These are phyloP conservation scores for Triticum urartu DNA, from an alignment of 176 grass and related monocot genomes.

Conservation along the genomic window DNA sequence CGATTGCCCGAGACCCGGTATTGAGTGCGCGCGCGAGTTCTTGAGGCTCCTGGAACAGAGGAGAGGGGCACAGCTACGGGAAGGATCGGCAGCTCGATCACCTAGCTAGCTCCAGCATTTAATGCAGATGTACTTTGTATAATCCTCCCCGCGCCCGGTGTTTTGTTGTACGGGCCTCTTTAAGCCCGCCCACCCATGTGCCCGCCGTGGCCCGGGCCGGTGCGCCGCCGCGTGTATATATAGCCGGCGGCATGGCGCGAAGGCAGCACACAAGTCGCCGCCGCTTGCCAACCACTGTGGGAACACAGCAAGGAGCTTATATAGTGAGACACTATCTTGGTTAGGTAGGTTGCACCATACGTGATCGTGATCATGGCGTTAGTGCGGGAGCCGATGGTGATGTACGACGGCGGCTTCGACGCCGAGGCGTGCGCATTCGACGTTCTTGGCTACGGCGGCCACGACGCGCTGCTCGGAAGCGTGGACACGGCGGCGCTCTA, in stretches of 20 bases:
- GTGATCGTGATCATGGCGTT: slow-evolving; percentile 33
- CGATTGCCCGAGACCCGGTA: not conserved
- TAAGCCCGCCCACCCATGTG: slow-evolving; percentile 11
- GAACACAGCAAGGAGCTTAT: not conserved
- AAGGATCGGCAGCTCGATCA: slow-evolving; percentile 37
- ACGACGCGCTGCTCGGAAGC: not conserved
- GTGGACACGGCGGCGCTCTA: slow-evolving; percentile 13
- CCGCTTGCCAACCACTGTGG: not conserved
- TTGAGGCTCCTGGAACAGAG: not conserved
- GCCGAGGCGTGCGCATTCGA: slow-evolving; percentile 21
- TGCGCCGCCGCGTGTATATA: slow-evolving; percentile 20
- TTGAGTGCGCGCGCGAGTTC: no score
- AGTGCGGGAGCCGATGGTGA: slow-evolving; percentile 34
- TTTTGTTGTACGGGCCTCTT: not conserved
- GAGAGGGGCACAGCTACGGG: slow-evolving; percentile 3
- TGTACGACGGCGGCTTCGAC: slow-evolving; percentile 12
- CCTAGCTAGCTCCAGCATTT: slow-evolving; percentile 24
- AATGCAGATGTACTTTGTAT: slow-evolving; percentile 27
- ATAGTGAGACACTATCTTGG: not conserved
- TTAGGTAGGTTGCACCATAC: not conserved
- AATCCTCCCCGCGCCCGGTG: not conserved
- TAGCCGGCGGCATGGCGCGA: slow-evolving; percentile 18
- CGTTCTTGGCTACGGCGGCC: slow-evolving; percentile 14
- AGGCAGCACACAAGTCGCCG: not conserved
- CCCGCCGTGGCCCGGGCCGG: not conserved